phyloP scores from a whole-genome alignment of 768 basidiomycete species.

The Lactifluus echinatus region DNA sequence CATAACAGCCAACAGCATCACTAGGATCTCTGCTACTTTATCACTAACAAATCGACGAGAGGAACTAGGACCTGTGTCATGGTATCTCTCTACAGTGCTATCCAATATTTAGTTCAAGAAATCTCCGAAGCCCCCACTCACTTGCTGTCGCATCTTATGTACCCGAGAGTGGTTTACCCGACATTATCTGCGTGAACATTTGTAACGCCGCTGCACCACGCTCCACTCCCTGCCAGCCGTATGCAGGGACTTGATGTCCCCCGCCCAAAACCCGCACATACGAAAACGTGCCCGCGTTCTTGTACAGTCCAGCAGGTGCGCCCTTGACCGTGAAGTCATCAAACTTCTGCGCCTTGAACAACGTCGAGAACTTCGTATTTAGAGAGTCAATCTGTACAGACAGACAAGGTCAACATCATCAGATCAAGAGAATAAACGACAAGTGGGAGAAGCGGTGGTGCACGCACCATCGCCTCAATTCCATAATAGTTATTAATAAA shows the following conservation, averaged over 20 bases:
- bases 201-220: conserved; percentile 27
- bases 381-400: conserved; percentile 41
- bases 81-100: too few species aligned
- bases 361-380: conserved; percentile 36
- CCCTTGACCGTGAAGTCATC: conserved; percentile 43
- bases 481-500: conserved; percentile 46
- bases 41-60: too few species aligned
- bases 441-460: not conserved
- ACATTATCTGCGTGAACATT: too few species aligned
- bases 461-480: conserved; percentile 45
- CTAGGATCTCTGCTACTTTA: too few species aligned
- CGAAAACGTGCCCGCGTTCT: conserved; percentile 51
- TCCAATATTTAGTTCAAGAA: too few species aligned
- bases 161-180: too few species aligned
- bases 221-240: conserved; percentile 22
- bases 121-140: too few species aligned
- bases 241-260: conserved; percentile 29
- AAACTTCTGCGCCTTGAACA: conserved; percentile 37
- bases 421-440: not conserved
- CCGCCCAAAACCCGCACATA: conserved; percentile 45
- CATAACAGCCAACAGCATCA: too few species aligned
- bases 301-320: conserved; percentile 41
- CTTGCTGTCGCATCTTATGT: too few species aligned
- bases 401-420: not conserved
- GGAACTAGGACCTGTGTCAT: too few species aligned